Evolutionary conservation across 108 stramenopile species (phyloP).

Genomic region (Cyclotella sp.): DNA sequence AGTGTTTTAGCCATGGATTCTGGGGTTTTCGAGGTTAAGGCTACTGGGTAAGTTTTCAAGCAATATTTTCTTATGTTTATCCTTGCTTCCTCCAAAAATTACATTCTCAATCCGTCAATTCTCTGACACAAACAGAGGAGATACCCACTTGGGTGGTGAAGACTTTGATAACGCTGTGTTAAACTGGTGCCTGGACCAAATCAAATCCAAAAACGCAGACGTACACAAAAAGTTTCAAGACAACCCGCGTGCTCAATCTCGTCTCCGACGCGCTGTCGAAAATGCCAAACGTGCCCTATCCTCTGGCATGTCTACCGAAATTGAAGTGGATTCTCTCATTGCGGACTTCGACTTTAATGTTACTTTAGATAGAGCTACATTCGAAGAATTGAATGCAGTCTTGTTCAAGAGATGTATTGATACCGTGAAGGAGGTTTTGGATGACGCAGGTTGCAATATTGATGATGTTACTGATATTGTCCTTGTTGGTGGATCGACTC

Average conservation of each 20-base stretch:
- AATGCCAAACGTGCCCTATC: constrained; percentile 82
- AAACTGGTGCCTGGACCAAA: constrained; percentile 81
- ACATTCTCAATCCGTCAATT: neutral
- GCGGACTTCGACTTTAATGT: constrained; percentile 57
- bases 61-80: too few relatives aligned
- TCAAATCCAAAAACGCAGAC: constrained; percentile 66
- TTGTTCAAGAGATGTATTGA: constrained; percentile 76
- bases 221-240: constrained; percentile 43
- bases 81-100: neutral
- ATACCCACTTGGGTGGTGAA: constrained; percentile 93
- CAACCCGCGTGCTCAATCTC: constrained; percentile 65
- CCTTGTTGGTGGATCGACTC: constrained; percentile 78
- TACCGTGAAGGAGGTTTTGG: constrained; percentile 78
- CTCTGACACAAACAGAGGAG: constrained; percentile 51
- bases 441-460: constrained; percentile 67
- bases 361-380: constrained; percentile 49
- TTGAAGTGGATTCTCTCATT: constrained; percentile 67
- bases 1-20: constrained; percentile 65
- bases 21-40: constrained; percentile 88
- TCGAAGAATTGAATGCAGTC: constrained; percentile 59
- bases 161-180: constrained; percentile 92
- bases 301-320: constrained; percentile 52
- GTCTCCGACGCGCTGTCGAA: constrained; percentile 78
- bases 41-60: constrained; percentile 61
- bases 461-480: constrained; percentile 76